These are phyloP conservation scores for Moesziomyces antarcticus DNA, from an alignment of 1,284 basidiomycete genomes.

Conservation along the genomic window DNA sequence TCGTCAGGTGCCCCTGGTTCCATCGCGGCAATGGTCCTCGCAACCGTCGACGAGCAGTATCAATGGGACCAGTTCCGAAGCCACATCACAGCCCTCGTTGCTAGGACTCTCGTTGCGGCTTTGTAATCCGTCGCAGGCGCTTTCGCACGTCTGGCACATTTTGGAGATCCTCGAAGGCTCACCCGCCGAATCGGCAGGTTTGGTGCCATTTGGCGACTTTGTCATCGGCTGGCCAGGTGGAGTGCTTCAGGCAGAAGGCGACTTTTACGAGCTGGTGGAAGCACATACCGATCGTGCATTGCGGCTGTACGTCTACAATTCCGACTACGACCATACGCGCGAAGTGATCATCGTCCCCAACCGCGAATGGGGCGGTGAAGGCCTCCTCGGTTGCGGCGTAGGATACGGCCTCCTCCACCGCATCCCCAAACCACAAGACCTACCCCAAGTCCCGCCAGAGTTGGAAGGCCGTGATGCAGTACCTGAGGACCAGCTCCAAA, in stretches of 20 bases:
- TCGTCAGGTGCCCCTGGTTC: slow-evolving; percentile 84
- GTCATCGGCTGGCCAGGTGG: slow-evolving; percentile 95
- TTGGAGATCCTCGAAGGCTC: slow-evolving; percentile 94
- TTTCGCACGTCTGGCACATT: slow-evolving; percentile 83
- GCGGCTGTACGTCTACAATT: slow-evolving; percentile 93
- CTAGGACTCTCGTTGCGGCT: slow-evolving; percentile 91
- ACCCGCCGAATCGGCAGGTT: slow-evolving; percentile 82
- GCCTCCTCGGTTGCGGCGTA: slow-evolving; percentile 63
- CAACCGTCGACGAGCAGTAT: slow-evolving; percentile 49
- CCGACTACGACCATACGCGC: slow-evolving; percentile 81
- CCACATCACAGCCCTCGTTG: slow-evolving; percentile 74
- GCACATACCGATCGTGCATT: slow-evolving; percentile 91
- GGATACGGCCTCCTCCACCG: slow-evolving; percentile 63
- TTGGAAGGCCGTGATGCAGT: slow-evolving; percentile 17
- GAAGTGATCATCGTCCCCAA: slow-evolving; percentile 65
- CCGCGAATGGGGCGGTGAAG: slow-evolving; percentile 65
- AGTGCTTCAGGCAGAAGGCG: slow-evolving; percentile 82
- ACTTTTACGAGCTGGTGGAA: slow-evolving; percentile 97
- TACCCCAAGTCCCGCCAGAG: slow-evolving; percentile 41
- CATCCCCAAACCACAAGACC: slow-evolving; percentile 57
- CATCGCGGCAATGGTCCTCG: slow-evolving; percentile 81
- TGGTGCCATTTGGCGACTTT: slow-evolving; percentile 89
- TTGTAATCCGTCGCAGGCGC: slow-evolving; percentile 70
- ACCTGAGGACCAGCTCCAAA: slow-evolving; percentile 31
- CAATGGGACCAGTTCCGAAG: slow-evolving; percentile 32